Evolutionary conservation across 1,139 yeast genomes (phyloP).

Genomic region (Kodamaea sp.): DNA sequence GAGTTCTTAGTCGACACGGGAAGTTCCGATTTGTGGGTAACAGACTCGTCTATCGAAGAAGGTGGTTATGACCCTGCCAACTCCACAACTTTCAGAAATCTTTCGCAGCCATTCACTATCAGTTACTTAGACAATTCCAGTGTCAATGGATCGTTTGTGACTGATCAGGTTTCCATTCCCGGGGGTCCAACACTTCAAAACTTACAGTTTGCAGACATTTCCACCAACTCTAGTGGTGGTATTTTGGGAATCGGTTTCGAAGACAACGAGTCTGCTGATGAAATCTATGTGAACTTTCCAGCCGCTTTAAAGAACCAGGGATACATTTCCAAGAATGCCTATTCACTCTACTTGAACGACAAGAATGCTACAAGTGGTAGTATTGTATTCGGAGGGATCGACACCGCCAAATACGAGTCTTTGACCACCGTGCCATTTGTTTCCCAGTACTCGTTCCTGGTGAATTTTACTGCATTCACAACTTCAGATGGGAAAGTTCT

Average conservation of each 20-base stretch:
- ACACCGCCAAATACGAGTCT: conserved; percentile 47
- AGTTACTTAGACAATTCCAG: conserved; percentile 18
- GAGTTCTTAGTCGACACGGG: conserved; percentile 21
- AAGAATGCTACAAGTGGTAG: conserved; percentile 44
- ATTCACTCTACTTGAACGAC: conserved; percentile 42
- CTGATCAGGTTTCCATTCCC: conserved; percentile 17
- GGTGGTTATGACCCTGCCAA: conserved; percentile 6
- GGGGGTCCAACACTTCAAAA: conserved; percentile 14
- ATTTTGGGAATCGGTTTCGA: conserved; percentile 24
- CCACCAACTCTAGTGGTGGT: conserved; percentile 18
- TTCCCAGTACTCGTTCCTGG: conserved; percentile 4
- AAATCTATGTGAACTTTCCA: conserved; percentile 17
- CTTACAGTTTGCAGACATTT: conserved; percentile 22
- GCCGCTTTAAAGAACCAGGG: conserved; percentile 13
- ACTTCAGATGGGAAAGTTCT: conserved; percentile 6
- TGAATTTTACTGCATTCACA: conserved; percentile 10
- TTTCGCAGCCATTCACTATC: conserved; percentile 12
- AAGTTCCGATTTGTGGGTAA: conserved; percentile 23
- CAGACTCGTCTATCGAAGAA: neutral
- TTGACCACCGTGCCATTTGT: conserved; percentile 12
- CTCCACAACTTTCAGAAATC: conserved; percentile 6
- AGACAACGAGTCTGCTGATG: conserved; percentile 11
- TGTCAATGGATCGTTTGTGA: conserved; percentile 20
- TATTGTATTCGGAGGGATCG: conserved; percentile 60
- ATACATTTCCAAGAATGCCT: conserved; percentile 7